phyloP scores from a whole-genome alignment of 2,329 filamentous ascomycete species.

The Fonsecaea pedrosoi region DNA sequence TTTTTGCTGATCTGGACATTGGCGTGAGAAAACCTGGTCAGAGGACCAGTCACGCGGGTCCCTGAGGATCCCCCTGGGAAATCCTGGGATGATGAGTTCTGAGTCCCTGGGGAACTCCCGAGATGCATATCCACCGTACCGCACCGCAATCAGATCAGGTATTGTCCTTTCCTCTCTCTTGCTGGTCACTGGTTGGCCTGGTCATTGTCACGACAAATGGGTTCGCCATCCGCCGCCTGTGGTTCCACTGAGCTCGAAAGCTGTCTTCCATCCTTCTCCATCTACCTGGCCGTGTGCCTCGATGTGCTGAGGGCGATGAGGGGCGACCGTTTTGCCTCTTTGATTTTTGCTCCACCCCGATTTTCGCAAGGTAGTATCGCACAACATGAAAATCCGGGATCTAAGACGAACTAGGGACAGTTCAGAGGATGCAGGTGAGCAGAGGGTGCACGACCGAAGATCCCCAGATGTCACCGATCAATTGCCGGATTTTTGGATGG shows the following conservation, averaged over 20 bases:
- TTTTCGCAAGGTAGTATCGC: slow-evolving; percentile 21
- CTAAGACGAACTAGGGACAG: slow-evolving; percentile 3
- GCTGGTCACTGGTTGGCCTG: too few species aligned
- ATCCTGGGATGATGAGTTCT: too few species aligned
- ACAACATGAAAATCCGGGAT: slow-evolving; percentile 11
- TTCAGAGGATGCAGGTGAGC: slow-evolving; percentile 1
- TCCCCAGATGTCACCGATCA: background rate
- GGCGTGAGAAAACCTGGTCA: background rate
- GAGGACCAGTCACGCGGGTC: background rate
- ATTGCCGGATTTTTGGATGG: background rate
- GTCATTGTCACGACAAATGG: too few species aligned
- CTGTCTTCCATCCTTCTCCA: background rate
- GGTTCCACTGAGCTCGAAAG: too few species aligned
- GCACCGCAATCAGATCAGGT: background rate
- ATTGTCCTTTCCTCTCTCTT: background rate
- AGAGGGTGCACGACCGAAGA: slow-evolving; percentile 1
- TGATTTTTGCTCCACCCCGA: background rate
- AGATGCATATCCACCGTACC: background rate
- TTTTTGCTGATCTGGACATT: slow-evolving; percentile 8
- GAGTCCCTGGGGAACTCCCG: too few species aligned
- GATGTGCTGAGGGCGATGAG: background rate
- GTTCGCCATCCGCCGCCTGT: too few species aligned
- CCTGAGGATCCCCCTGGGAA: too few species aligned
- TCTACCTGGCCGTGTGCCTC: background rate
- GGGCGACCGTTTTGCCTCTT: background rate